Evolutionary conservation across 2,329 filamentous ascomycete genomes (phyloP), one percentile per base, ranked within the genome.

Genomic region (Rhytidhysteron rufulum): DNA sequence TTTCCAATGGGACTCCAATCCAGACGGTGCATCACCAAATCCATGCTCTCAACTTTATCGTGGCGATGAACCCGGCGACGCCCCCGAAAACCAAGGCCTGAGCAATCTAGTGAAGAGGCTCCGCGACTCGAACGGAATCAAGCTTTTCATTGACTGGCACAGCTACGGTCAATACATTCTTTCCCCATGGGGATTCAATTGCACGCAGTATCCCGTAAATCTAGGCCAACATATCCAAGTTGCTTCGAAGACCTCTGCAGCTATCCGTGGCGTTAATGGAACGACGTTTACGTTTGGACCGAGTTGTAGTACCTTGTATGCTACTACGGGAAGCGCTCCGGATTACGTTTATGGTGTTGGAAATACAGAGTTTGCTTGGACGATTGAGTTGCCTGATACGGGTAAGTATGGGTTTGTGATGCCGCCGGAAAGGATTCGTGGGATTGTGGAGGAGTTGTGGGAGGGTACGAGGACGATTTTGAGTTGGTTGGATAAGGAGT

Each of bases 121-220:
- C 17, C 61, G 66, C 4, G 56, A 59, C 13, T 47, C 50, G 3
- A 65, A 73, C 41, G 74, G 75, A 1, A 68, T 83, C 38, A 75
- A 77, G 53, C 68, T 82, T 2, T 85, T 73, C 55, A 75, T 84
- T 37, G 81, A 85, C 62, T 80, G 74, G 63, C 81, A 84, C 63
- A 73, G 75, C 3, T 84, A 80, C 58, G 75, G 72, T 9, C 80
- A 84, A 50, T 67, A 78, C 22, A 73, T 83, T 43, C 70, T 79
- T 42, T 70, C 73, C 15, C 75, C 68, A 2, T 83, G 79, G 45
- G 79, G 79, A 20, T 79, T 77, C 60, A 73, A 73, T 11, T 80
- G 78, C 60, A 66, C 61, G 16, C 63, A 57, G 13, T 62, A 67
- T 16, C 62, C 72, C 1, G 60, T 66, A 22, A 75, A 78, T 47